phyloP scores from a whole-genome alignment of 345 rosid species.

The Geranium brycei region DNA sequence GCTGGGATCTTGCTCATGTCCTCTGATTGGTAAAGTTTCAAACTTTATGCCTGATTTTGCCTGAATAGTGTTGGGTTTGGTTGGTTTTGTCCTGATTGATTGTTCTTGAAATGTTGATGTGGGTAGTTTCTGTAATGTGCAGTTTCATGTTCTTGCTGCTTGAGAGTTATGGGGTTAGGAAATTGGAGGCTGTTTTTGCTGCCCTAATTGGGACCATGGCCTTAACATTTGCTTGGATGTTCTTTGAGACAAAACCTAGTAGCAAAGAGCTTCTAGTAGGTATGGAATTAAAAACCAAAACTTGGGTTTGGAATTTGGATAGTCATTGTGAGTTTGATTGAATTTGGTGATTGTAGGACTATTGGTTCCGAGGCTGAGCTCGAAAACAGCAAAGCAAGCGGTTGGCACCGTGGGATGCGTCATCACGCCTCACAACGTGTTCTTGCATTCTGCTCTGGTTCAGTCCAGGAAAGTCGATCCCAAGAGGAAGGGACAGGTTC shows the following conservation, averaged over 20 bases:
- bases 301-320: too few relatives aligned
- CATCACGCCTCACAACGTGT: constrained; percentile 1
- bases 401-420: constrained; percentile 13
- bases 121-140: neutral
- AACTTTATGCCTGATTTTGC: neutral
- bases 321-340: too few relatives aligned
- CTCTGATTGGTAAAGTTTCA: constrained; percentile 13
- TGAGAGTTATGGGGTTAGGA: constrained; percentile 38
- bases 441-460: constrained; percentile 17
- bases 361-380: constrained; percentile 15
- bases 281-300: neutral
- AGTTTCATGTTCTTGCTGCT: constrained; percentile 33
- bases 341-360: constrained; percentile 4
- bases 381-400: constrained; percentile 14
- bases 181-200: constrained; percentile 33
- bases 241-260: constrained; percentile 26
- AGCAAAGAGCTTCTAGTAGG: constrained; percentile 26
- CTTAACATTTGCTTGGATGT: constrained; percentile 34
- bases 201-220: constrained; percentile 30
- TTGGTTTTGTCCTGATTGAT: too few relatives aligned
- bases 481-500: constrained; percentile 9
- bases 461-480: constrained; percentile 14
- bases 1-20: constrained; percentile 18
- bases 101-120: too few relatives aligned
- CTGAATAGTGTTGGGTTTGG: too few relatives aligned